A percentile compares a stretch with the other conserved stretches of the same genome.
Evolutionary conservation across 139 green algal species (phyloP).

Genomic region (Parachlorella kessleri): DNA sequence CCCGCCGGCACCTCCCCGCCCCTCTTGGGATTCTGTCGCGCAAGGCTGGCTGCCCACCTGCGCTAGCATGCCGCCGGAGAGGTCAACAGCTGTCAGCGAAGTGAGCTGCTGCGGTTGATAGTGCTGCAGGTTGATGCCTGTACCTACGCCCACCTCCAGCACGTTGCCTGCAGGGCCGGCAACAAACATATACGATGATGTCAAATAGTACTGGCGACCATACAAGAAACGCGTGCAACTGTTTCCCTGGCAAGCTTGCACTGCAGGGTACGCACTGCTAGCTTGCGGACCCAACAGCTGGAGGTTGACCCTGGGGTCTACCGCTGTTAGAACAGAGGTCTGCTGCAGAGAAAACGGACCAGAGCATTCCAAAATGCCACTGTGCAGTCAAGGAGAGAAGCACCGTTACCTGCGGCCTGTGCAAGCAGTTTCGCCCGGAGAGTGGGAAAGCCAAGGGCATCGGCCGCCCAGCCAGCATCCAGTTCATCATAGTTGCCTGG

Average conservation of each 20-base stretch:
- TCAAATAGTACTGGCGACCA: no score
- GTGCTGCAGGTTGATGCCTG: conserved; percentile 71
- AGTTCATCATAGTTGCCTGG: conserved; percentile 59
- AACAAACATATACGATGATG: no score
- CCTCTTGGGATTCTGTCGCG: conserved; percentile 4
- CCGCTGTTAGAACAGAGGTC: neutral
- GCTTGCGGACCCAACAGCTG: no score
- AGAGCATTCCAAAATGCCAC: neutral
- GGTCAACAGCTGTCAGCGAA: conserved; percentile 60
- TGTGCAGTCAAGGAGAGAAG: neutral
- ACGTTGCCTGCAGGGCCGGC: conserved; percentile 53
- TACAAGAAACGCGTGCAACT: no score
- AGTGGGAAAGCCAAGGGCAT: conserved; percentile 57
- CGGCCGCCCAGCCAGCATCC: conserved; percentile 54
- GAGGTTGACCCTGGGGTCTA: neutral
- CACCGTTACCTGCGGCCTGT: neutral
- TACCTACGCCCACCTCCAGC: conserved; percentile 75
- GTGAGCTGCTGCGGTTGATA: conserved; percentile 41
- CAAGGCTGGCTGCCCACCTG: conserved; percentile 19
- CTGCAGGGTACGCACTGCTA: no score
- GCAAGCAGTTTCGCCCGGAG: conserved; percentile 49
- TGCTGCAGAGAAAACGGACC: neutral
- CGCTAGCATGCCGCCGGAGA: conserved; percentile 61
- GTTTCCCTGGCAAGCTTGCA: no score
- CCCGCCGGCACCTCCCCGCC: no score